These are phyloP conservation scores for Epichloe sibirici DNA, from an alignment of 2,329 filamentous ascomycete species.

Conservation along the genomic window DNA sequence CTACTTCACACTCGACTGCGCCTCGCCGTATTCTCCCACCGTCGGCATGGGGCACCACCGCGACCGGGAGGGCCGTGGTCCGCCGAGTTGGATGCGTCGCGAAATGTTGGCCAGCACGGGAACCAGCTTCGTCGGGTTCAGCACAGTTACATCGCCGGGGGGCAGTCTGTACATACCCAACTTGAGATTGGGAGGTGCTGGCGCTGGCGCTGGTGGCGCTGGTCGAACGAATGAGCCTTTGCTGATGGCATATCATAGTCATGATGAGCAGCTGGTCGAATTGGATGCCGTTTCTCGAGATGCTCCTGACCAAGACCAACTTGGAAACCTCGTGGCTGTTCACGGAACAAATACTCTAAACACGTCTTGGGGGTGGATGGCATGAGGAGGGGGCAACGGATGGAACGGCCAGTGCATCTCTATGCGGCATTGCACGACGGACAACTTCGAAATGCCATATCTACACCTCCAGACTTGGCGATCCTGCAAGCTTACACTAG, in stretches of 20 bases:
- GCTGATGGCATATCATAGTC: neutral
- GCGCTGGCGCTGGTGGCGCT: too few species aligned
- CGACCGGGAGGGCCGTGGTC: neutral
- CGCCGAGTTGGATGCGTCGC: neutral
- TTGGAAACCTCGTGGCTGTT: neutral
- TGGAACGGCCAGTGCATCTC: too few species aligned
- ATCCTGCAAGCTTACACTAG: neutral
- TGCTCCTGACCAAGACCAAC: neutral
- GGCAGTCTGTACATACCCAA: neutral
- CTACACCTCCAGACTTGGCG: too few species aligned
- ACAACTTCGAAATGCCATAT: too few species aligned
- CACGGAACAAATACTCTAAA: conserved; percentile 10
- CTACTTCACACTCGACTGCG: neutral
- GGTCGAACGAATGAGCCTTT: neutral
- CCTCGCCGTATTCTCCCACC: neutral
- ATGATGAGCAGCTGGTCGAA: neutral
- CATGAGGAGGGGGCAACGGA: neutral
- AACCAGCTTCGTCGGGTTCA: neutral
- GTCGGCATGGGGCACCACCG: neutral
- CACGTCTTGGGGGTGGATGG: conserved; percentile 12
- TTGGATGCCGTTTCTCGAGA: neutral
- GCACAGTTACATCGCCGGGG: neutral
- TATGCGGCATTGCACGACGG: too few species aligned
- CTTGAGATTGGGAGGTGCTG: neutral
- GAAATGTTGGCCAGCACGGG: neutral